A percentile compares a stretch with the other conserved stretches of the same genome.
phyloP scores from a whole-genome alignment of 2,329 filamentous ascomycete species.

The Cryphonectria nitschkei region DNA sequence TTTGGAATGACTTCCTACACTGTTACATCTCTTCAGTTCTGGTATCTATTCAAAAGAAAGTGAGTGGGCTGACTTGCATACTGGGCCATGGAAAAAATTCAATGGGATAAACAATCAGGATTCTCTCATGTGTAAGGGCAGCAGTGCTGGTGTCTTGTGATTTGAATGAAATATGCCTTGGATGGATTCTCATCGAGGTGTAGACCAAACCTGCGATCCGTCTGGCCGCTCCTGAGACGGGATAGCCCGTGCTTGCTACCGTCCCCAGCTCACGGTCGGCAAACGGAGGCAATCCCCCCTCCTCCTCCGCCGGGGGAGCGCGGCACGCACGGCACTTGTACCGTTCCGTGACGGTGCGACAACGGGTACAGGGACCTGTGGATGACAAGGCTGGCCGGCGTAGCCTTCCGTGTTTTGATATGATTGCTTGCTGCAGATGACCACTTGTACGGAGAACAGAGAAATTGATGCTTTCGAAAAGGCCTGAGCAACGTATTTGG shows the following conservation, averaged over 20 bases:
- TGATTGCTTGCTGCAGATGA: no score
- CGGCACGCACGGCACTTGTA: no score
- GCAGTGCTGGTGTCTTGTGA: neutral
- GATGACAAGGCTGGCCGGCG: neutral
- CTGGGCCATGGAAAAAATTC: neutral
- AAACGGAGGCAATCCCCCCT: no score
- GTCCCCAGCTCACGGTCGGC: no score
- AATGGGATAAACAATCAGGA: neutral
- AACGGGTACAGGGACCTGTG: no score
- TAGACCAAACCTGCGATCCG: neutral
- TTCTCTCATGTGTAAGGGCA: neutral
- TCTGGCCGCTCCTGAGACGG: neutral
- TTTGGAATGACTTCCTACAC: neutral
- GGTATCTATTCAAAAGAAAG: conserved; percentile 7
- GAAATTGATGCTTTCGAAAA: no score
- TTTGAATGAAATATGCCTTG: neutral
- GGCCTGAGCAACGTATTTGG: neutral
- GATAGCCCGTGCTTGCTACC: no score
- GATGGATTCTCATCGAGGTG: neutral
- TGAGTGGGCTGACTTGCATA: conserved; percentile 12
- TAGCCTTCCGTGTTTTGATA: no score
- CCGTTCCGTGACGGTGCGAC: no score
- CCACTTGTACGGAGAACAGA: no score
- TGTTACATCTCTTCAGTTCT: conserved; percentile 9
- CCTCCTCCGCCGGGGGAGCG: no score